Evolutionary conservation across 2,329 filamentous ascomycete genomes (phyloP).

Genomic region (Juglanconis juglandina): DNA sequence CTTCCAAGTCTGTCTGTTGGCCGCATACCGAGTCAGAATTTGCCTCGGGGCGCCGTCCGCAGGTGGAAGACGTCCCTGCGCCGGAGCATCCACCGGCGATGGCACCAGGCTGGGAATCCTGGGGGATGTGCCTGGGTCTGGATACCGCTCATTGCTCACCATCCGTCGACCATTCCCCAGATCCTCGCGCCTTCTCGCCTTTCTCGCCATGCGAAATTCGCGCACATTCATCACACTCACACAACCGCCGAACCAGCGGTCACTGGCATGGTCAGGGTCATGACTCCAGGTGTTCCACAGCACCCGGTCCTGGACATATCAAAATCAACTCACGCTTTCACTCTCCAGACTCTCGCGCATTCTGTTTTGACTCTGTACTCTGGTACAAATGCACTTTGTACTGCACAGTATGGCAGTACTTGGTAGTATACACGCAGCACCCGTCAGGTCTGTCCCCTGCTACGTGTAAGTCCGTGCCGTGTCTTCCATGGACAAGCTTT

Average conservation of each 20-base stretch:
- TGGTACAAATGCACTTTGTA: too few species aligned
- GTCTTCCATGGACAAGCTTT: too few species aligned
- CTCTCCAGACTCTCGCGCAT: too few species aligned
- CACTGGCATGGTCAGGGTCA: too few species aligned
- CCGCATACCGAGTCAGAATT: neutral
- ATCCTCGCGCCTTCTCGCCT: constrained; percentile 12
- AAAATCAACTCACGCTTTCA: neutral
- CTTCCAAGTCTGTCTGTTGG: neutral
- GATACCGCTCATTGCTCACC: neutral
- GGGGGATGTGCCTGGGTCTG: constrained; percentile 1
- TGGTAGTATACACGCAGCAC: too few species aligned
- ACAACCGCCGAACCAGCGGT: neutral
- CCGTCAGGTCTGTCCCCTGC: too few species aligned
- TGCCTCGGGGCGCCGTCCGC: neutral
- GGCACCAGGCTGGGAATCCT: constrained; percentile 1
- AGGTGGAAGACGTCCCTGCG: neutral
- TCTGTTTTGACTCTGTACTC: too few species aligned
- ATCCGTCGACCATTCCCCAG: neutral
- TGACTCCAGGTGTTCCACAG: neutral
- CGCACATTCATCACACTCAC: neutral
- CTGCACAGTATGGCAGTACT: too few species aligned
- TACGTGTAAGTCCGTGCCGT: too few species aligned
- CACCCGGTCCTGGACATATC: neutral
- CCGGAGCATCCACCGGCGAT: constrained; percentile 4
- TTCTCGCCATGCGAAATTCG: constrained; percentile 15